These are phyloP conservation scores for Immersiporthe knoxdaviesiana DNA, from an alignment of 2,329 filamentous ascomycete genomes.

Conservation along the genomic window DNA sequence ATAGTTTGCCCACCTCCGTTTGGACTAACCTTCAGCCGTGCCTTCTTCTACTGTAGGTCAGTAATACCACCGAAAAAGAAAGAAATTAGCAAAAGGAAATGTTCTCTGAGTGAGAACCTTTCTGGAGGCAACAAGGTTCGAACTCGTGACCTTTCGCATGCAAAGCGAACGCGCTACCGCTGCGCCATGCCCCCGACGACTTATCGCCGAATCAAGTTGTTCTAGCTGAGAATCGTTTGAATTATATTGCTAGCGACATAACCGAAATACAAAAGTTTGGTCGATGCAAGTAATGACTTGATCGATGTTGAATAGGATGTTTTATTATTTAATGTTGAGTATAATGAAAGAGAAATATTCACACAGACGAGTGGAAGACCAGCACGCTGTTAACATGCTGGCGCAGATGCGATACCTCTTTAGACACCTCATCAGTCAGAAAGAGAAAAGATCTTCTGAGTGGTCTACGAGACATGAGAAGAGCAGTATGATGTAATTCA, in stretches of 20 bases:
- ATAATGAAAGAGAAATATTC: neutral
- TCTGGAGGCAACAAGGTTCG: slow-evolving; percentile 19
- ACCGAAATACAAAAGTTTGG: too few species aligned
- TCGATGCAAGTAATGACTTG: neutral
- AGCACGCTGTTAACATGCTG: too few species aligned
- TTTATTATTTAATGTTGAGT: neutral
- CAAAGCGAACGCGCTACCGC: slow-evolving; percentile 27
- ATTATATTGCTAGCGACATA: neutral
- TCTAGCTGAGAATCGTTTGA: neutral
- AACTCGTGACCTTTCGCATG: slow-evolving; percentile 25
- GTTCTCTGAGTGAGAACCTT: neutral
- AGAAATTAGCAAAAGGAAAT: neutral
- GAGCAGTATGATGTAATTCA: neutral
- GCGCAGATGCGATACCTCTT: too few species aligned
- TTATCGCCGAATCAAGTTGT: neutral
- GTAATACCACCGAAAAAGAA: neutral
- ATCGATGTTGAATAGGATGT: neutral
- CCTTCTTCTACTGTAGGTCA: too few species aligned
- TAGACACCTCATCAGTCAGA: too few species aligned
- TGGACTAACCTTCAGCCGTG: neutral
- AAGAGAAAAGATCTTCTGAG: neutral
- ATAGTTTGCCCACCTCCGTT: neutral
- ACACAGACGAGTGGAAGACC: too few species aligned
- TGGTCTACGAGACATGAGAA: neutral
- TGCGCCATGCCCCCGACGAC: slow-evolving; percentile 19